Conservation (phyloP, 768 basidiomycete genomes). For the Mycena pura region DNA sequence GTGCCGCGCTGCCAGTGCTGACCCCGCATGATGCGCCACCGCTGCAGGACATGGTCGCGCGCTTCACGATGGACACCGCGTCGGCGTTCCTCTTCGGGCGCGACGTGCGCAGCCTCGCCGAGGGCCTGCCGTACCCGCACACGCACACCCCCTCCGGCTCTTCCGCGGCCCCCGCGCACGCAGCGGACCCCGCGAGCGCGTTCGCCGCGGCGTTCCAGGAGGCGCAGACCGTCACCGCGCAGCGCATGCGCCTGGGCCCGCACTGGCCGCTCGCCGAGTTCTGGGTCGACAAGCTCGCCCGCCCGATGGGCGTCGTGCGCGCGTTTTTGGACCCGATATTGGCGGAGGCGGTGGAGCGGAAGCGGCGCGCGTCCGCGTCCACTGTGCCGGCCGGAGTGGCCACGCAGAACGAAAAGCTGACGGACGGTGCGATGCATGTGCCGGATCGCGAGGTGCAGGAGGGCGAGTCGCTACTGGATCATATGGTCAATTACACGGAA, state of each 20-base stretch:
- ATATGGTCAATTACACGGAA: slow-evolving; percentile 60
- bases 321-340: slow-evolving; percentile 62
- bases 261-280: slow-evolving; percentile 63
- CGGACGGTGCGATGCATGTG: slow-evolving; percentile 32
- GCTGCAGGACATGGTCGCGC: slow-evolving; percentile 52
- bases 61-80: slow-evolving; percentile 67
- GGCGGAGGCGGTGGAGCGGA: slow-evolving; percentile 50
- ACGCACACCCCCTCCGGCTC: slow-evolving; percentile 24
- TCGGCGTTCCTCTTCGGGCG: slow-evolving; percentile 64
- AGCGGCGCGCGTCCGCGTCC: too few species aligned
- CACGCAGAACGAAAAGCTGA: slow-evolving; percentile 21
- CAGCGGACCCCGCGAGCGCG: slow-evolving; percentile 13
- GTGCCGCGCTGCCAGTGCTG: background rate
- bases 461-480: slow-evolving; percentile 55
- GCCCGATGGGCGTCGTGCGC: slow-evolving; percentile 54
- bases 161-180: background rate
- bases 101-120: slow-evolving; percentile 52
- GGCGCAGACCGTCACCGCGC: slow-evolving; percentile 50
- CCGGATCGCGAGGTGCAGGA: slow-evolving; percentile 46
- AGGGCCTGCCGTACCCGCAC: slow-evolving; percentile 55
- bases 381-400: too few species aligned
- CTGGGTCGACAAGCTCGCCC: slow-evolving; percentile 52
- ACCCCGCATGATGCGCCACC: too few species aligned
- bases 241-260: slow-evolving; percentile 47
- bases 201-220: slow-evolving; percentile 59